Base-by-base conservation (phyloP, 2,329 filamentous ascomycete species). In the Tolypocladium album region DNA sequence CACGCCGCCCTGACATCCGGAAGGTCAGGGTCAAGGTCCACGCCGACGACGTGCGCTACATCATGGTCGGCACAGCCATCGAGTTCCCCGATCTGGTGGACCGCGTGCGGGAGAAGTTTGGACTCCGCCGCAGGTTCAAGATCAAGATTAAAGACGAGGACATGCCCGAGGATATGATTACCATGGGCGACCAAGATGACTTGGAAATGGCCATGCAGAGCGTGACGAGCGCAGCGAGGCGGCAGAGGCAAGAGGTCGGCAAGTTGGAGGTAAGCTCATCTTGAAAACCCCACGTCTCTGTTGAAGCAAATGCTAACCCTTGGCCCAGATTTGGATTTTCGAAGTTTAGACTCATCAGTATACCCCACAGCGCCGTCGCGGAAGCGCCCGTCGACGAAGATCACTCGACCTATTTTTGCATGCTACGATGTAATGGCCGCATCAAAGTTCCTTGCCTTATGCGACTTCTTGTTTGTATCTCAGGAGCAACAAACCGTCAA, bases 101-200 rank as follows among this genome's bases (percentile, higher is more conserved):
- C 63, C 86, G 87, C 62, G 89, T 99, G 61, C 83, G 88, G 55
- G 88, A 92, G 63, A 99, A 99, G 75, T 96, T 97, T 69, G 87
- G 83, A 17, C 79, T 97, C 60, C 79, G 83, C 59, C 78, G 87
- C 63, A 84, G 85, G 60, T 93, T 97, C 78, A 95, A 92, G 80
- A 88, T 97, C 74, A 94, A 94, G 79, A 85, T 92, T 67, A 85
- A 83, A 68, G 91, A 95, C 64, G 94, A 97, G 66, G 88, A 90
- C 66, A 74, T 79, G 62, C 82, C 83, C 0, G 81, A 88, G 59
- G 93, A 97, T 69, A 93, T 97, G 89, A 95, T 99, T 69, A 97
- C 93, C 39, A 88, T 99, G 84, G 92, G 89, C 38, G 94, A 99
- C 72, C 90, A 97, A 73, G 94, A 99, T 69, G 94, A 99, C 76